These are phyloP conservation scores for Entomophthora muscae DNA, from an alignment of 371 early-diverging fungal genomes.

Conservation along the genomic window DNA sequence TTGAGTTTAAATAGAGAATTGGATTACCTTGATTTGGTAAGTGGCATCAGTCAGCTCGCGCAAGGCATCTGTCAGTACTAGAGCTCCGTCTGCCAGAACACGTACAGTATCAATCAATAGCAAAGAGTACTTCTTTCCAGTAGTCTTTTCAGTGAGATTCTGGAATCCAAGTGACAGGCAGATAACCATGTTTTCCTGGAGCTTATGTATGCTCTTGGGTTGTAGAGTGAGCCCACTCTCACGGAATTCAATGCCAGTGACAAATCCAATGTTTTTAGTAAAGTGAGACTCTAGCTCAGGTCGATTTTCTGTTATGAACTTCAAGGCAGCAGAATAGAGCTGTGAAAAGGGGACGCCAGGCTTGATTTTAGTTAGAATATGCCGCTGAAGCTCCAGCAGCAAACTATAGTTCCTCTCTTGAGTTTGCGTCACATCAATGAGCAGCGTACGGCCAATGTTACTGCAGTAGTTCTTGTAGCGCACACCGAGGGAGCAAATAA, in stretches of 20 bases:
- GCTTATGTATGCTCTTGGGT: constrained; percentile 39
- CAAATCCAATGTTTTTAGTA: constrained; percentile 75
- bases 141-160: constrained; percentile 53
- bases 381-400: constrained; percentile 61
- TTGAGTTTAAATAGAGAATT: no score
- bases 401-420: constrained; percentile 88
- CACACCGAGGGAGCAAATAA: constrained; percentile 81
- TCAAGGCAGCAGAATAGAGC: constrained; percentile 49
- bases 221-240: constrained; percentile 61
- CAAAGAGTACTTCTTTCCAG: constrained; percentile 53
- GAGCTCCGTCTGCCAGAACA: constrained; percentile 37
- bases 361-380: constrained; percentile 43
- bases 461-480: constrained; percentile 89
- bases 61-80: constrained; percentile 52
- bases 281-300: constrained; percentile 75
- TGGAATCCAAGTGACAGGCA: constrained; percentile 75
- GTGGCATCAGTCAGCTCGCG: constrained; percentile 55
- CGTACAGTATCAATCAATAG: constrained; percentile 67
- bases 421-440: constrained; percentile 76
- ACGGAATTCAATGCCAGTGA: constrained; percentile 88
- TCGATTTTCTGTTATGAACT: constrained; percentile 48
- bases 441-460: constrained; percentile 79
- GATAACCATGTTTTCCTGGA: constrained; percentile 71
- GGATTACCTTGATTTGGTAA: constrained; percentile 52
- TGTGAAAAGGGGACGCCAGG: constrained; percentile 63